A percentile compares a stretch with the other conserved stretches of the same genome.
phyloP scores from a whole-genome alignment of 164 flowering plant genomes.

The Cinnamomum micranthum region DNA sequence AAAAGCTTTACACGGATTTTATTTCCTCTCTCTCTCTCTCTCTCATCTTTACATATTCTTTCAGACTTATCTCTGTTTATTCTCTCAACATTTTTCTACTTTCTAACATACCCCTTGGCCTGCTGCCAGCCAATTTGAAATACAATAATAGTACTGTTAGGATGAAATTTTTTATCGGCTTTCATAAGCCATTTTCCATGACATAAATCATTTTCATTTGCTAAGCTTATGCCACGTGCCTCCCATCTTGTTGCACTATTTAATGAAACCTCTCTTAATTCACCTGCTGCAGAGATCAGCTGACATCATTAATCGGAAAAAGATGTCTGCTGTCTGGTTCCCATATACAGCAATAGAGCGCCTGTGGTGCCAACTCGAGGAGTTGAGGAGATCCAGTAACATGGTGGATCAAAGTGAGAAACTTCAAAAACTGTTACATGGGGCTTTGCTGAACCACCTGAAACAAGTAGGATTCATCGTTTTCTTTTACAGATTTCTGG shows the following conservation, averaged over 20 bases:
- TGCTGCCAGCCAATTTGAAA: too few species aligned
- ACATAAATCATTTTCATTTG: background rate
- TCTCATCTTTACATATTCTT: too few species aligned
- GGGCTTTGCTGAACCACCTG: slow-evolving; percentile 65
- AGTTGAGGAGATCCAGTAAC: slow-evolving; percentile 48
- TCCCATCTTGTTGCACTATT: background rate
- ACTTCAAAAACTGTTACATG: slow-evolving; percentile 55
- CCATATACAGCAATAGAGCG: slow-evolving; percentile 76
- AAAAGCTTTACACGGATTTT: too few species aligned
- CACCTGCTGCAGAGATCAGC: slow-evolving; percentile 60
- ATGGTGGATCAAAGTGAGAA: slow-evolving; percentile 73
- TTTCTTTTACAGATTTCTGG: background rate
- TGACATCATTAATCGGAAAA: slow-evolving; percentile 64
- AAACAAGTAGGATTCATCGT: slow-evolving; percentile 40
- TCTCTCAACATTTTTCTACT: too few species aligned
- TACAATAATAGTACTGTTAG: background rate
- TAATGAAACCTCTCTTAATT: background rate
- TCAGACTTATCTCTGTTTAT: too few species aligned
- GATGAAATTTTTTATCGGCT: background rate
- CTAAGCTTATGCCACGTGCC: background rate
- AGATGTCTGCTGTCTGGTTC: slow-evolving; percentile 80
- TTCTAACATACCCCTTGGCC: too few species aligned
- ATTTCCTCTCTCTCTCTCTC: too few species aligned
- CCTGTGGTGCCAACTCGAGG: slow-evolving; percentile 72
- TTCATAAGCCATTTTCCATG: background rate